Conservation (phyloP, 495 filamentous ascomycete genomes). For the Lasiosphaeria miniovina region DNA sequence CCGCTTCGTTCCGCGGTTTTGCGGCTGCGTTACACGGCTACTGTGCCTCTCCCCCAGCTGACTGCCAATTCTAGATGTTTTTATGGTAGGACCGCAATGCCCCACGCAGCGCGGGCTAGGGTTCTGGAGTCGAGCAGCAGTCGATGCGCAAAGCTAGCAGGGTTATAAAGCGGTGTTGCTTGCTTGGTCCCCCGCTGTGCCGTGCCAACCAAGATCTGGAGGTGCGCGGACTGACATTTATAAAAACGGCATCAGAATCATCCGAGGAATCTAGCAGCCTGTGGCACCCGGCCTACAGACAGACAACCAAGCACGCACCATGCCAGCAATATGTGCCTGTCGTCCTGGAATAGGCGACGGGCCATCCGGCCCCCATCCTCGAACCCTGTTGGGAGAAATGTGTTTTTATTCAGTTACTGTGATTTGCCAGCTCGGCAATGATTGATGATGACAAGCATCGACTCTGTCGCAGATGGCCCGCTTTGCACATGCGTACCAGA, state of each 20-base stretch:
- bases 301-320: too few species aligned
- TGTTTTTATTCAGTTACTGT: background rate
- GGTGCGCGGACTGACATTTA: background rate
- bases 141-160: background rate
- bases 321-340: background rate
- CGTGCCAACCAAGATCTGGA: background rate
- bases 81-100: background rate
- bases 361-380: constrained; percentile 5
- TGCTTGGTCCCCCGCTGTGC: background rate
- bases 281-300: too few species aligned
- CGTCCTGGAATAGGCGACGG: background rate
- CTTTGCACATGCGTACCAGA: constrained; percentile 1
- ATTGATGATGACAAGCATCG: background rate
- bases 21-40: constrained; percentile 9
- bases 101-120: background rate
- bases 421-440: constrained; percentile 1
- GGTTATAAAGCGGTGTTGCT: background rate
- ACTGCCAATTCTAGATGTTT: background rate
- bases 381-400: constrained; percentile 9
- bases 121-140: background rate
- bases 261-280: background rate
- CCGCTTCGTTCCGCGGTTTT: constrained; percentile 12
- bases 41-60: constrained; percentile 8
- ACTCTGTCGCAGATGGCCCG: background rate
- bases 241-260: background rate